A percentile compares a stretch with the other conserved stretches of the same genome.
These are phyloP conservation scores for Sonneratia alba DNA, from an alignment of 345 rosid species.

Conservation along the genomic window DNA sequence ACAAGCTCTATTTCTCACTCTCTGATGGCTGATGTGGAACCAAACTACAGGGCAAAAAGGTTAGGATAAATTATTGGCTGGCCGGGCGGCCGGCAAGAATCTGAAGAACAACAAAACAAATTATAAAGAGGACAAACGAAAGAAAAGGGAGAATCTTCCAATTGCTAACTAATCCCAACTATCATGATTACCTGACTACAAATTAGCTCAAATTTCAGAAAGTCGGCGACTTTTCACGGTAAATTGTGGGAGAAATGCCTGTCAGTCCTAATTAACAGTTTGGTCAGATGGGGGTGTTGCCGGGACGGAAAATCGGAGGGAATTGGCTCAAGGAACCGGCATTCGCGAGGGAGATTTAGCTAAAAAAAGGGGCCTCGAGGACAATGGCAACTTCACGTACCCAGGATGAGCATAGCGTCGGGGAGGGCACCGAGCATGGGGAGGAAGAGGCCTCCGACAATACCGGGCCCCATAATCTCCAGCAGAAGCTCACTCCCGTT, in stretches of 20 bases:
- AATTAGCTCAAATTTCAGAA: background rate
- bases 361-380: background rate
- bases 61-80: background rate
- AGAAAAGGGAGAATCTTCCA: background rate
- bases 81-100: no score
- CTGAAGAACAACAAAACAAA: no score
- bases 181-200: background rate
- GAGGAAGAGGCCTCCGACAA: slow-evolving; percentile 84
- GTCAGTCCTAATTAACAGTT: background rate
- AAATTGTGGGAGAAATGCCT: background rate
- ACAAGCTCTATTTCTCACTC: background rate
- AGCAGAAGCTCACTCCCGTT: slow-evolving; percentile 83
- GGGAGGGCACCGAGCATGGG: slow-evolving; percentile 95
- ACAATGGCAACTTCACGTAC: slow-evolving; percentile 24
- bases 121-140: background rate
- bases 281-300: background rate
- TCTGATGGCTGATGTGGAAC: background rate
- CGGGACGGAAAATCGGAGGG: background rate
- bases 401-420: slow-evolving; percentile 92
- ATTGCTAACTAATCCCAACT: background rate
- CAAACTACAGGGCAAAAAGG: no score
- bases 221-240: background rate
- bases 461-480: slow-evolving; percentile 90
- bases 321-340: background rate
- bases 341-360: background rate